Conservation (phyloP, 805 yeast genomes). For the Monosporozyma aquatica region DNA sequence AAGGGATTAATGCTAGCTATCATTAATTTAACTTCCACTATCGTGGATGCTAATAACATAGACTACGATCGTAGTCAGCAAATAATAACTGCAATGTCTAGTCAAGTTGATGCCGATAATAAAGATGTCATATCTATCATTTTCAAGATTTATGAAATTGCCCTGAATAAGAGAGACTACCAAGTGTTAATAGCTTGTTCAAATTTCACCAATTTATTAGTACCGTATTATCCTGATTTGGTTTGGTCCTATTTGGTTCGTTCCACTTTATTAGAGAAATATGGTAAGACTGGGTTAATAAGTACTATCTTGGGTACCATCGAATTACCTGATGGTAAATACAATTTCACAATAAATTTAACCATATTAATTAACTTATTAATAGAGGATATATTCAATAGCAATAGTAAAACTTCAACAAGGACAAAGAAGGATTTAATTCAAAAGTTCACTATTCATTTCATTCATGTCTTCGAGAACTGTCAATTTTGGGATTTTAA, state of each 20-base stretch:
- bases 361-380: constrained; percentile 48
- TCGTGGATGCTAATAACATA: constrained; percentile 32
- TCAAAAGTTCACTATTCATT: constrained; percentile 43
- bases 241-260: constrained; percentile 74
- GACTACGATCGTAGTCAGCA: constrained; percentile 35
- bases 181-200: constrained; percentile 38
- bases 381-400: constrained; percentile 35
- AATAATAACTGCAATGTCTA: constrained; percentile 29
- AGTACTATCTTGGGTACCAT: constrained; percentile 55
- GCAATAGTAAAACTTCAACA: constrained; percentile 29
- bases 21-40: constrained; percentile 41
- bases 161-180: constrained; percentile 47
- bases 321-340: constrained; percentile 63
- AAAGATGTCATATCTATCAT: constrained; percentile 56
- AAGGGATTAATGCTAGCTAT: constrained; percentile 40
- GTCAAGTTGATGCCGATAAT: constrained; percentile 33
- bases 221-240: constrained; percentile 45
- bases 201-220: constrained; percentile 41
- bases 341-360: constrained; percentile 51
- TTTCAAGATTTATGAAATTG: constrained; percentile 58
- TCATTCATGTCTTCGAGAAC: constrained; percentile 65
- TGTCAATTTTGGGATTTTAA: constrained; percentile 62
- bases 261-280: constrained; percentile 53
- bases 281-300: constrained; percentile 57
- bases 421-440: constrained; percentile 47